Evolutionary conservation across 2,329 filamentous ascomycete genomes (phyloP).

Genomic region (Cryphonectria radicalis): DNA sequence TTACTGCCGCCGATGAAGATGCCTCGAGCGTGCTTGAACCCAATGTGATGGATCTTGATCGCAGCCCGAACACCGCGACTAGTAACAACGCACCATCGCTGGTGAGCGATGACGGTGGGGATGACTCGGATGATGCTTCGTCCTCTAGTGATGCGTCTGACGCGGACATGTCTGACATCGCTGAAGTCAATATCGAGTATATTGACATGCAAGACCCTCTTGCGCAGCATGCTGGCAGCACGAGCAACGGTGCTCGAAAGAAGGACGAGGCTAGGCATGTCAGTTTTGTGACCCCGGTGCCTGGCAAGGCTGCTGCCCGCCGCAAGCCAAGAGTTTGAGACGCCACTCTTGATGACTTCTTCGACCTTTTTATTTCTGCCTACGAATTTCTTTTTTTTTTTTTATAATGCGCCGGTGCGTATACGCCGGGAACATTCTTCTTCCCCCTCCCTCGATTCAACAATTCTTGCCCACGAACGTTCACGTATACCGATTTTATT

Average conservation of each 20-base stretch:
- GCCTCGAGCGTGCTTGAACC: constrained; percentile 48
- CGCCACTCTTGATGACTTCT: background rate
- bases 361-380: background rate
- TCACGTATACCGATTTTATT: constrained; percentile 6
- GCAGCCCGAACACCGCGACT: constrained; percentile 71
- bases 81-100: constrained; percentile 80
- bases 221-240: constrained; percentile 47
- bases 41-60: constrained; percentile 56
- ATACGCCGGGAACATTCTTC: background rate
- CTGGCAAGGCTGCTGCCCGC: constrained; percentile 34
- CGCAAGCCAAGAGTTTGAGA: constrained; percentile 24
- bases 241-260: constrained; percentile 47
- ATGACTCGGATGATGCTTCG: constrained; percentile 70
- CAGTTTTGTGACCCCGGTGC: constrained; percentile 57
- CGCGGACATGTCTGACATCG: constrained; percentile 56
- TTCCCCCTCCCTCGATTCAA: background rate
- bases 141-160: constrained; percentile 60
- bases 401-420: constrained; percentile 5
- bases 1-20: constrained; percentile 31
- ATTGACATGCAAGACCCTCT: constrained; percentile 45
- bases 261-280: constrained; percentile 61
- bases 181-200: constrained; percentile 65
- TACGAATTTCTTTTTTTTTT: constrained; percentile 13
- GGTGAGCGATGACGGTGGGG: constrained; percentile 80
- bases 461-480: constrained; percentile 1